Conservation (phyloP, 2,329 filamentous ascomycete genomes). For the Aspergillus fumigatiaffinis region DNA sequence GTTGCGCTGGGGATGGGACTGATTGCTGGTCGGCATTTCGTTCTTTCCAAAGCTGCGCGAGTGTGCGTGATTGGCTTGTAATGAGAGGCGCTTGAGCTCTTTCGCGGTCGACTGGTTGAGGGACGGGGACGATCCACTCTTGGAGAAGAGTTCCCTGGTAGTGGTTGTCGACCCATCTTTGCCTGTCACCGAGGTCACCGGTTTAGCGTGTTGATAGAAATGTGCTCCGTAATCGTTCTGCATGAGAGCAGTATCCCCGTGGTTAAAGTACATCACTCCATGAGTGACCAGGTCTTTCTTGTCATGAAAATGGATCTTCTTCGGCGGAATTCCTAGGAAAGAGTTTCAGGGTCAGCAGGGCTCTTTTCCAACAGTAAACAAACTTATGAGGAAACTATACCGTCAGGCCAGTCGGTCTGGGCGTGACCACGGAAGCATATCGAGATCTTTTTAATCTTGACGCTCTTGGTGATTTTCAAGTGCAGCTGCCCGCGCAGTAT, state of each 20-base stretch:
- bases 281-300: constrained; percentile 84
- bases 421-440: constrained; percentile 82
- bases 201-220: constrained; percentile 53
- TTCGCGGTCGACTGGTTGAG: constrained; percentile 41
- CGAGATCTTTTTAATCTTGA: constrained; percentile 88
- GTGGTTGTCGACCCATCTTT: constrained; percentile 31
- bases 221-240: constrained; percentile 62
- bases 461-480: constrained; percentile 77
- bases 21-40: constrained; percentile 56
- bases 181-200: constrained; percentile 23
- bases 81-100: constrained; percentile 65
- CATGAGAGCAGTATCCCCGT: constrained; percentile 40
- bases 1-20: constrained; percentile 67
- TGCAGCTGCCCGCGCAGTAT: constrained; percentile 81
- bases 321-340: constrained; percentile 69
- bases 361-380: neutral
- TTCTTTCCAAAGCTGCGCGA: constrained; percentile 81
- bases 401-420: constrained; percentile 93
- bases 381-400: constrained; percentile 30
- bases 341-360: constrained; percentile 3
- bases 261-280: constrained; percentile 87
- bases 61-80: constrained; percentile 75
- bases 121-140: constrained; percentile 38
- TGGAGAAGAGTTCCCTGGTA: constrained; percentile 36
- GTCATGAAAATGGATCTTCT: constrained; percentile 78